Evolutionary conservation across 2,329 filamentous ascomycete species (phyloP).

Genomic region (Aspergillus glaucus): DNA sequence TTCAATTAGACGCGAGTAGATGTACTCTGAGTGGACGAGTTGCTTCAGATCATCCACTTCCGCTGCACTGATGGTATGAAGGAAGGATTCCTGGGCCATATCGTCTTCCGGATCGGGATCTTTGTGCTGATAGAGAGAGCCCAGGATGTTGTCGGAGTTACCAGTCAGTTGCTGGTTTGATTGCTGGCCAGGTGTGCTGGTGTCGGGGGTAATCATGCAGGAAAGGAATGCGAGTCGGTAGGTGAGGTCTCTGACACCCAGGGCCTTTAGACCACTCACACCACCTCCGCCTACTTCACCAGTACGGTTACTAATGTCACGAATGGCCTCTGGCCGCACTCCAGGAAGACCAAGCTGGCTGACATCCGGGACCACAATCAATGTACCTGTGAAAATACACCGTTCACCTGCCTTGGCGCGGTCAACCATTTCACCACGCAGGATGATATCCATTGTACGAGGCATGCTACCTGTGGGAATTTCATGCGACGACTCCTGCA

Average conservation of each 20-base stretch:
- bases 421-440: slow-evolving; percentile 95
- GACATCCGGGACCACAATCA: slow-evolving; percentile 95
- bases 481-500: slow-evolving; percentile 97
- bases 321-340: slow-evolving; percentile 70
- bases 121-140: slow-evolving; percentile 68
- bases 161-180: slow-evolving; percentile 62
- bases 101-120: slow-evolving; percentile 69
- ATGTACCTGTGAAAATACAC: slow-evolving; percentile 91
- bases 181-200: slow-evolving; percentile 68
- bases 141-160: slow-evolving; percentile 77
- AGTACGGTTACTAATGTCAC: slow-evolving; percentile 73
- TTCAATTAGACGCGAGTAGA: slow-evolving; percentile 86
- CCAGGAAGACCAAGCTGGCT: slow-evolving; percentile 90
- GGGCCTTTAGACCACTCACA: slow-evolving; percentile 78
- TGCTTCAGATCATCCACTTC: slow-evolving; percentile 88
- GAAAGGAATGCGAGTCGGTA: slow-evolving; percentile 95
- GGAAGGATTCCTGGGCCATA: slow-evolving; percentile 77
- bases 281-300: slow-evolving; percentile 78
- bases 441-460: slow-evolving; percentile 91
- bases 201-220: slow-evolving; percentile 91
- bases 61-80: slow-evolving; percentile 74
- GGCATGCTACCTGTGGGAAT: slow-evolving; percentile 99
- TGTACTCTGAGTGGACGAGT: slow-evolving; percentile 94
- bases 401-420: slow-evolving; percentile 96
- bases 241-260: slow-evolving; percentile 91